phyloP scores from a whole-genome alignment of 306 rosid genomes.

The Quercus wislizeni region DNA sequence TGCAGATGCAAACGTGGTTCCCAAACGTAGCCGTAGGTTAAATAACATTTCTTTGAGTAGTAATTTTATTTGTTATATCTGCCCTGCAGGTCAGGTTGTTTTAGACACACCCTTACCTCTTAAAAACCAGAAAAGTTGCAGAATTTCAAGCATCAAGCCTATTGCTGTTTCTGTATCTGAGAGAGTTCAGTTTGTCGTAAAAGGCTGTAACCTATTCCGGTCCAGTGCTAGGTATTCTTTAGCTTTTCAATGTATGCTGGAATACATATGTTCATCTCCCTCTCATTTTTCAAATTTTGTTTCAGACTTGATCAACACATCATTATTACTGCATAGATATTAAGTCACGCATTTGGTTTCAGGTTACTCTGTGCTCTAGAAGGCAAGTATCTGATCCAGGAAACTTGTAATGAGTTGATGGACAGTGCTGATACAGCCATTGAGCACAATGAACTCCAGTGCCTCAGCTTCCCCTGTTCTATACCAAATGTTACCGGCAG shows the following conservation, averaged over 20 bases:
- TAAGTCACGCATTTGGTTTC: conserved; percentile 31
- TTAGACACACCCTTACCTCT: conserved; percentile 63
- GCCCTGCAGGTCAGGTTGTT: conserved; percentile 70
- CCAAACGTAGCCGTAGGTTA: neutral
- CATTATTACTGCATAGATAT: conserved; percentile 4
- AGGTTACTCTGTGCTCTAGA: conserved; percentile 89
- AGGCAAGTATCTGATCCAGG: conserved; percentile 73
- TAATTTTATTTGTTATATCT: conserved; percentile 9
- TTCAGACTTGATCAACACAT: neutral
- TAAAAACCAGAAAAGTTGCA: conserved; percentile 44
- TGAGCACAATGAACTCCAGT: conserved; percentile 42
- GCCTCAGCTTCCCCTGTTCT: conserved; percentile 61
- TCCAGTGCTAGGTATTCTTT: conserved; percentile 59
- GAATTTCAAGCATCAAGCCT: conserved; percentile 68
- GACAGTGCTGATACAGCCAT: conserved; percentile 36
- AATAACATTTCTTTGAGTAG: neutral
- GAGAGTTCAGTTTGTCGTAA: conserved; percentile 60
- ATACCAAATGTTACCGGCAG: conserved; percentile 66
- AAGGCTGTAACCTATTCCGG: conserved; percentile 63
- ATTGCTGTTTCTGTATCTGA: conserved; percentile 69
- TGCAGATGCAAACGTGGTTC: too few relatives aligned
- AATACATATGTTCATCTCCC: neutral
- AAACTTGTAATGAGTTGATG: conserved; percentile 51
- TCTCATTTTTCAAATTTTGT: conserved; percentile 18
- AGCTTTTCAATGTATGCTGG: neutral